Conservation (phyloP, 2,329 filamentous ascomycete species). For the Botrytis galanthina region DNA sequence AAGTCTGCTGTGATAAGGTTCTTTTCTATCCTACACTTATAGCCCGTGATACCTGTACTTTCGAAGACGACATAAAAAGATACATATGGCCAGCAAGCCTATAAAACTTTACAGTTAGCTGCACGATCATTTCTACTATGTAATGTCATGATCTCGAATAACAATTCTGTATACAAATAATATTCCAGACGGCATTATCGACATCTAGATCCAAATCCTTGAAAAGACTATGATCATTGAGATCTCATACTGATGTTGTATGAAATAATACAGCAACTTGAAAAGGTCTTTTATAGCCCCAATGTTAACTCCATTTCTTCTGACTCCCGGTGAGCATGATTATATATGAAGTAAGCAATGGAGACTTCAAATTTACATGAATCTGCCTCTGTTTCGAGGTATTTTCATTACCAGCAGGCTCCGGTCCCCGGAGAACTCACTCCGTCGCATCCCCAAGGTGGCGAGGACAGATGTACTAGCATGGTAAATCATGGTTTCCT, state of each 20-base stretch:
- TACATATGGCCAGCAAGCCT: background rate
- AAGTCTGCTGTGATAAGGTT: too few species aligned
- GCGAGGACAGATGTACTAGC: background rate
- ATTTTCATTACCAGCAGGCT: background rate
- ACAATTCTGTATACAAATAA: background rate
- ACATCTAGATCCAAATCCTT: background rate
- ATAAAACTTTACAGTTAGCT: background rate
- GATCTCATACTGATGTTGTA: background rate
- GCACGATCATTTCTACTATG: background rate
- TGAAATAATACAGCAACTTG: background rate
- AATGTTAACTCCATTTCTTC: background rate
- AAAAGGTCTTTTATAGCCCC: background rate
- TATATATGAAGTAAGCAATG: background rate
- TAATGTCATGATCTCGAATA: background rate
- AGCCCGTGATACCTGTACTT: too few species aligned
- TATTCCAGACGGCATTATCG: rapidly evolving
- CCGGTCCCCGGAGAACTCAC: background rate
- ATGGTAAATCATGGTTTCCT: background rate
- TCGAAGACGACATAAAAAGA: background rate
- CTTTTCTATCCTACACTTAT: too few species aligned
- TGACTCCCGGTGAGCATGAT: background rate
- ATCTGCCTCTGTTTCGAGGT: background rate
- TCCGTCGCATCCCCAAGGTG: background rate
- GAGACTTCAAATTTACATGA: background rate
- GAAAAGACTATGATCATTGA: background rate